These are phyloP conservation scores for Ophiosphaerella herpotricha DNA, from an alignment of 2,329 filamentous ascomycete species.

Conservation along the genomic window DNA sequence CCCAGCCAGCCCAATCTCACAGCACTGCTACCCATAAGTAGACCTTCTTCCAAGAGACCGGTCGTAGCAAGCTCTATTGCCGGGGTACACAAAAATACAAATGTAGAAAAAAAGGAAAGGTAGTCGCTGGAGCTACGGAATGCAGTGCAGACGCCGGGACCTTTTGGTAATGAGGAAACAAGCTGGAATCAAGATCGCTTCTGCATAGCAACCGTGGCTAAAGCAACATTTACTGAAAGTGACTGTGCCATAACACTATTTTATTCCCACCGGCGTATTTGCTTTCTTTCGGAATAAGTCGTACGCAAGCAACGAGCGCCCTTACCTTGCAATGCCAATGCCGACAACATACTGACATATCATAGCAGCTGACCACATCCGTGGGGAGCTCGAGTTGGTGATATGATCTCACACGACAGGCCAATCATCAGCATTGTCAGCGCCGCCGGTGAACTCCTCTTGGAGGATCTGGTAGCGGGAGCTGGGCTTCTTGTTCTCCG, in stretches of 20 bases:
- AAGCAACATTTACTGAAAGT: neutral
- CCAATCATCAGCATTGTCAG: slow-evolving; percentile 48
- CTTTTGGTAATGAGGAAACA: slow-evolving; percentile 12
- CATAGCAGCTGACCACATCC: neutral
- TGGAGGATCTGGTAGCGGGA: slow-evolving; percentile 39
- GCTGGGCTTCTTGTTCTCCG: slow-evolving; percentile 34
- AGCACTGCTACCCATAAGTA: too few relatives aligned
- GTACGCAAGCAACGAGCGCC: too few relatives aligned
- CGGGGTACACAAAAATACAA: slow-evolving; percentile 12
- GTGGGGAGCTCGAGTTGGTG: neutral
- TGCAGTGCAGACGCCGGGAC: slow-evolving; percentile 16
- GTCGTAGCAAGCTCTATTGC: neutral
- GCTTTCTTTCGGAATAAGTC: too few relatives aligned
- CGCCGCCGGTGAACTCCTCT: slow-evolving; percentile 26
- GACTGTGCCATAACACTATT: neutral
- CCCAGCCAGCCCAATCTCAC: neutral
- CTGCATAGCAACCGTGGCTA: neutral
- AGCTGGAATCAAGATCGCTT: slow-evolving; percentile 9
- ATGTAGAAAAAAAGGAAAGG: slow-evolving; percentile 8
- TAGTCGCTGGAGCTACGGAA: slow-evolving; percentile 8
- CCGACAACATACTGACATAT: too few relatives aligned
- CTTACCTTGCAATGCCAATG: too few relatives aligned
- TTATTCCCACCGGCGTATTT: neutral
- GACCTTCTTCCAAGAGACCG: too few relatives aligned
- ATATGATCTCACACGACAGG: slow-evolving; percentile 38